phyloP scores from a whole-genome alignment of 371 early-diverging fungal genomes.

The Circinella minor region DNA sequence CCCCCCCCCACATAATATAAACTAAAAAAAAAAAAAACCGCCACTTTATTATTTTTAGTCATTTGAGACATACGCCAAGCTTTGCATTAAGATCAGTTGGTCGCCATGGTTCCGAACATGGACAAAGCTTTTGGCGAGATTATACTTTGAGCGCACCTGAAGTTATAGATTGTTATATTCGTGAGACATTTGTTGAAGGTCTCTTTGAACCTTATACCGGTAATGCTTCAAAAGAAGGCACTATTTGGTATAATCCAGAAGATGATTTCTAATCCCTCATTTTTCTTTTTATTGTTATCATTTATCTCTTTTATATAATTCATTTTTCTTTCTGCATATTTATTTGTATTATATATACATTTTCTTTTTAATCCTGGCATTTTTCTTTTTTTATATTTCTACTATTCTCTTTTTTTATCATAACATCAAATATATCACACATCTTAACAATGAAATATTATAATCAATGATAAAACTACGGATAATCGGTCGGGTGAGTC shows the following conservation, averaged over 20 bases:
- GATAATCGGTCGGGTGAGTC: no score
- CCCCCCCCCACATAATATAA: no score
- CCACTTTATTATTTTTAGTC: slow-evolving; percentile 24
- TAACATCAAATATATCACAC: no score
- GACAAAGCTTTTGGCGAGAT: slow-evolving; percentile 53
- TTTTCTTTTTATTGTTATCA: neutral
- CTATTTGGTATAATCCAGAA: slow-evolving; percentile 12
- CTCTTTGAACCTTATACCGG: slow-evolving; percentile 35
- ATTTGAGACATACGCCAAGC: slow-evolving; percentile 40
- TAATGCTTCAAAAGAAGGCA: slow-evolving; percentile 7
- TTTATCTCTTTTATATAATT: no score
- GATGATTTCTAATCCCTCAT: neutral
- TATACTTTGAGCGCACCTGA: slow-evolving; percentile 41
- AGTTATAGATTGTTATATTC: slow-evolving; percentile 44
- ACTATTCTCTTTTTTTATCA: no score
- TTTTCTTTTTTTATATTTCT: no score
- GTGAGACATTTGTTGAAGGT: slow-evolving; percentile 48
- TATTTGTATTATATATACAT: no score
- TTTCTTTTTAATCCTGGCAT: no score
- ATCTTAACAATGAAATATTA: no score
- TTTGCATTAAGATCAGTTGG: slow-evolving; percentile 48
- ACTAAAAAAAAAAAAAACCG: neutral
- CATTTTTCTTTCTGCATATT: no score
- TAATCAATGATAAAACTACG: no score
- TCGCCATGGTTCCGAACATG: slow-evolving; percentile 41